Conservation (phyloP, 495 filamentous ascomycete genomes). For the Neohortaea acidophila region DNA sequence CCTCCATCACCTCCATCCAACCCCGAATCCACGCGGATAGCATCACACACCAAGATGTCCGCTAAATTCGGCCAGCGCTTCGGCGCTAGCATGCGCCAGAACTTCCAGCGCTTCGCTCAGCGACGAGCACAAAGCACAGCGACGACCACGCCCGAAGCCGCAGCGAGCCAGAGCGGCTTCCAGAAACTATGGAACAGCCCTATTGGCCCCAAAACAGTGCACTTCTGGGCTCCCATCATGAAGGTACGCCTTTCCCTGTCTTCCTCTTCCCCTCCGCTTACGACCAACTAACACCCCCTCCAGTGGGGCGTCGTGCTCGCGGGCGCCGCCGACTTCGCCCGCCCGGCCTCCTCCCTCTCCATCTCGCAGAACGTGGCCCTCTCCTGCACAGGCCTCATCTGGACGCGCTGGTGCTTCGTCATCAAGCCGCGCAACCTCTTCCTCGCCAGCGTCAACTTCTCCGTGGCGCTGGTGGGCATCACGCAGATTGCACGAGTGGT, state of each 20-base stretch:
- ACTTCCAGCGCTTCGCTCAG: conserved; percentile 30
- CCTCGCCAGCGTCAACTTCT: conserved; percentile 94
- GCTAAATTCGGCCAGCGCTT: conserved; percentile 26
- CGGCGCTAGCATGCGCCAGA: conserved; percentile 37
- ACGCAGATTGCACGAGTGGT: conserved; percentile 67
- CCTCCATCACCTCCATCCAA: conserved; percentile 3
- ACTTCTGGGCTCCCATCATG: conserved; percentile 98
- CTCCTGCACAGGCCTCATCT: conserved; percentile 80
- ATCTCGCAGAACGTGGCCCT: conserved; percentile 81
- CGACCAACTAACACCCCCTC: conserved; percentile 6
- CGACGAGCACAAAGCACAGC: conserved; percentile 41
- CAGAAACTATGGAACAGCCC: conserved; percentile 74
- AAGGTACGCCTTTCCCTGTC: conserved; percentile 47
- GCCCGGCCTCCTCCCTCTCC: conserved; percentile 84
- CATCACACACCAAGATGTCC: conserved; percentile 40
- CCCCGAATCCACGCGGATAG: too few species aligned
- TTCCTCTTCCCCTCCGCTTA: background rate
- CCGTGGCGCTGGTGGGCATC: conserved; percentile 74
- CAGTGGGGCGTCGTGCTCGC: conserved; percentile 85
- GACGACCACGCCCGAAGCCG: conserved; percentile 26
- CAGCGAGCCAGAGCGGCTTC: conserved; percentile 36
- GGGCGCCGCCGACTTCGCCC: conserved; percentile 78
- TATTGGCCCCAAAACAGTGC: conserved; percentile 84
- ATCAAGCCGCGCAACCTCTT: conserved; percentile 70
- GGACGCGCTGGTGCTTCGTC: conserved; percentile 96